Conservation (phyloP, 495 filamentous ascomycete genomes). For the Parathielavia hyrcaniae region DNA sequence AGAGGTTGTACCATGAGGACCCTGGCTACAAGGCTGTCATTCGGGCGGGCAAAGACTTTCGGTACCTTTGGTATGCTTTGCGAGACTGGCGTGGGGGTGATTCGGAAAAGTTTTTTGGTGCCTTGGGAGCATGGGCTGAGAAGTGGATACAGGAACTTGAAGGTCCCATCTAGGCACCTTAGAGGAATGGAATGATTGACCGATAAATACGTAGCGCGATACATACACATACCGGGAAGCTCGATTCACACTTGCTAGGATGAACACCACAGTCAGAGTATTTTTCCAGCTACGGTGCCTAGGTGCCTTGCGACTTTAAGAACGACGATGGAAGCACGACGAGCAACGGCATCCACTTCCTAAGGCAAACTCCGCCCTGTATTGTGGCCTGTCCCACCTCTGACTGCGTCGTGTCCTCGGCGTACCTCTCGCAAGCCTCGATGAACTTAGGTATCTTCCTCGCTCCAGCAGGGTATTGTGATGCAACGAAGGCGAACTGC, state of each 20-base stretch:
- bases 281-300: no score
- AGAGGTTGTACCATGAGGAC: conserved; percentile 10
- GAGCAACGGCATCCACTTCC: no score
- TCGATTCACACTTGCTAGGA: no score
- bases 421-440: conserved; percentile 62
- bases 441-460: conserved; percentile 55
- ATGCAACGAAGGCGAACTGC: no score
- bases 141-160: background rate
- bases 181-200: no score
- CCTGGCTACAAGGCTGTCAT: conserved; percentile 32
- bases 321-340: no score
- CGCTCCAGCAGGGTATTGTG: no score
- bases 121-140: conserved; percentile 33
- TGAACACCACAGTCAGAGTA: no score
- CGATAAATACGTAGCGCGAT: no score
- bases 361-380: conserved; percentile 54
- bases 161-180: no score
- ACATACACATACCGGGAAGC: no score
- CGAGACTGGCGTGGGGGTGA: conserved; percentile 34
- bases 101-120: conserved; percentile 34
- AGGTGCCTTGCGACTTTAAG: no score
- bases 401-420: conserved; percentile 63
- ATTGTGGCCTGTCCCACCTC: conserved; percentile 63
- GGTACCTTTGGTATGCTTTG: conserved; percentile 37
- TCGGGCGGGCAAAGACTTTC: conserved; percentile 32